Evolutionary conservation across 2,329 filamentous ascomycete genomes (phyloP), one percentile per base, ranked within the genome.

Genomic region (Didymella lethalis): DNA sequence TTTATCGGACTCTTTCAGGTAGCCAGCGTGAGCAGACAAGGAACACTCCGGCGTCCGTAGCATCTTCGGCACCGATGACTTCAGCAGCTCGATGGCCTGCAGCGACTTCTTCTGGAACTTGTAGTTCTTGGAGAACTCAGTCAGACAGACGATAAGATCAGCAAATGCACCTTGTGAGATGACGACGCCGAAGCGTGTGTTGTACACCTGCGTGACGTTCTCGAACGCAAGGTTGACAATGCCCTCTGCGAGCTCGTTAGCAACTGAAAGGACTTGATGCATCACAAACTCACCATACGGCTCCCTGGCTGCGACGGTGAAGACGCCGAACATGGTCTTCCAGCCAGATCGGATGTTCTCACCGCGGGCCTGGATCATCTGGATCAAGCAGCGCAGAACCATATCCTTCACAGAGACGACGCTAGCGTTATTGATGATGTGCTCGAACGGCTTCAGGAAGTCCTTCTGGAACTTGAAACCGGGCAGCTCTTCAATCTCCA

Each of bases 401-500:
- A 99, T 94, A 69, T 99, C 95, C 78, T 99, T 99, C 69, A 99
- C 95, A 0, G 91, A 88, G 18, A 97, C 88, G 63, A 95, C 92
- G 64, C 84, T 92, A 41, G 93, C 95, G 75, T 99, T 98, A 57
- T 91, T 89, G 81, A 99, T 92, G 68, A 99, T 93, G 76, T 98
- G 92, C 80, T 99, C 94, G 69, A 99, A 99, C 0, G 96, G 95
- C 78, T 97, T 98, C 53, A 99, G 80, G 76, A 99, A 99, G 75
- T 99, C 94, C 76, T 99, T 99, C 71, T 99, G 95, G 74, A 99
- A 99, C 77, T 98, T 98, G 86, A 99, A 99, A 71, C 96, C 95
- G 0, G 95, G 92, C 67, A 99, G 80, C 77, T 99, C 95, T 75
- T 97, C 95, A 61, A 98, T 93, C 78, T 99, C 95, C 90, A 99